Evolutionary conservation across 2,329 filamentous ascomycete species (phyloP).

Genomic region (Didymella exigua): DNA sequence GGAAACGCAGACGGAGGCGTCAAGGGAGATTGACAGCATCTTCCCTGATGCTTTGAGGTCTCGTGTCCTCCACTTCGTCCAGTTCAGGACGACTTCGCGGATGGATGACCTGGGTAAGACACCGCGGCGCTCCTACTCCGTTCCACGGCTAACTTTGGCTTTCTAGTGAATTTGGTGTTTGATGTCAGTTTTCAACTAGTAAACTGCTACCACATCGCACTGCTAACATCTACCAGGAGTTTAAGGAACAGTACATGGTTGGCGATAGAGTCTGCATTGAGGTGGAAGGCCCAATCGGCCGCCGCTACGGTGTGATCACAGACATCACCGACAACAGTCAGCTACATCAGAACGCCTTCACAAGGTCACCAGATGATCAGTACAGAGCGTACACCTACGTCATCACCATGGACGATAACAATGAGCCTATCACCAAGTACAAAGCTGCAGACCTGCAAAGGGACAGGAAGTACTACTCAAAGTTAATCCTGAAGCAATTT

Average conservation of each 20-base stretch:
- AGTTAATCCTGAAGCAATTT: constrained; percentile 89
- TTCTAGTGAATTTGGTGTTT: constrained; percentile 39
- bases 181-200: constrained; percentile 28
- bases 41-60: constrained; percentile 92
- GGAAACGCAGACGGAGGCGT: constrained; percentile 62
- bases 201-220: not conserved
- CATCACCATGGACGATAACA: constrained; percentile 40
- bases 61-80: constrained; percentile 86
- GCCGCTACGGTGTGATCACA: constrained; percentile 38
- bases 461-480: constrained; percentile 91
- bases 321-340: constrained; percentile 41
- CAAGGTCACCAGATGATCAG: constrained; percentile 36
- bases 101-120: constrained; percentile 77
- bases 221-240: constrained; percentile 33
- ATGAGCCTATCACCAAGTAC: constrained; percentile 55
- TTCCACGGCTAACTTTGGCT: constrained; percentile 38
- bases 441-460: constrained; percentile 70
- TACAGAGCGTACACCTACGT: constrained; percentile 42
- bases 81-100: constrained; percentile 82
- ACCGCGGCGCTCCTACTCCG: not conserved
- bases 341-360: constrained; percentile 36
- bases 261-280: constrained; percentile 45
- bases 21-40: constrained; percentile 84
- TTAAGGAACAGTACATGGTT: constrained; percentile 43
- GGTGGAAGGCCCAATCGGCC: constrained; percentile 28